Percentiles rank a stretch among this genome's conserved stretches.
These are phyloP conservation scores for Porcisia hertigi DNA, from an alignment of 208 protist genomes.

Conservation along the genomic window DNA sequence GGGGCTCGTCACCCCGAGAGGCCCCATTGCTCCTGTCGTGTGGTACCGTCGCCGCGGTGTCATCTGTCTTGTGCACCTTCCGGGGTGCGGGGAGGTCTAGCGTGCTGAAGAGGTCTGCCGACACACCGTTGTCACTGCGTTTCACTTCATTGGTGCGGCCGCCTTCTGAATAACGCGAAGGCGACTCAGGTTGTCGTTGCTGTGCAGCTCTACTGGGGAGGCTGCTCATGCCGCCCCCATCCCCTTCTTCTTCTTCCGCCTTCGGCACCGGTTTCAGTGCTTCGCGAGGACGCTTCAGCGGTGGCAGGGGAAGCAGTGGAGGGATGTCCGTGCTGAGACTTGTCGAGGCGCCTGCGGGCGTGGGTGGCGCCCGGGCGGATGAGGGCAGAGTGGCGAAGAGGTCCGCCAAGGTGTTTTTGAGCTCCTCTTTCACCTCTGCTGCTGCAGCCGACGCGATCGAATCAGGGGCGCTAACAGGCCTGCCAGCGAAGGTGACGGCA, in stretches of 20 bases:
- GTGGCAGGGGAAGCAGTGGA: conserved; percentile 9
- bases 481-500: conserved; percentile 1
- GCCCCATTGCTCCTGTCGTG: neutral
- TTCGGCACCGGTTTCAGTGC: neutral
- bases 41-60: neutral
- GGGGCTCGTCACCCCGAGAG: neutral
- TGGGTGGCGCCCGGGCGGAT: neutral
- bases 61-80: conserved; percentile 14
- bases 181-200: neutral
- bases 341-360: conserved; percentile 1
- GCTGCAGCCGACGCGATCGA: conserved; percentile 8
- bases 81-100: conserved; percentile 22
- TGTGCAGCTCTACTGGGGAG: neutral
- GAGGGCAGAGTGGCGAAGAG: conserved; percentile 27
- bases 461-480: neutral
- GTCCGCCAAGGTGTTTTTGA: conserved; percentile 21
- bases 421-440: conserved; percentile 22
- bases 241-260: neutral
- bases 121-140: conserved; percentile 2
- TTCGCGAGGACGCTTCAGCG: conserved; percentile 26
- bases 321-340: neutral
- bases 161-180: neutral
- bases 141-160: neutral
- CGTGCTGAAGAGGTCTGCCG: conserved; percentile 10
- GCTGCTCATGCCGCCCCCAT: neutral